Base-by-base conservation (phyloP, 257 asterid genomes). In the Handroanthus guayacan region DNA sequence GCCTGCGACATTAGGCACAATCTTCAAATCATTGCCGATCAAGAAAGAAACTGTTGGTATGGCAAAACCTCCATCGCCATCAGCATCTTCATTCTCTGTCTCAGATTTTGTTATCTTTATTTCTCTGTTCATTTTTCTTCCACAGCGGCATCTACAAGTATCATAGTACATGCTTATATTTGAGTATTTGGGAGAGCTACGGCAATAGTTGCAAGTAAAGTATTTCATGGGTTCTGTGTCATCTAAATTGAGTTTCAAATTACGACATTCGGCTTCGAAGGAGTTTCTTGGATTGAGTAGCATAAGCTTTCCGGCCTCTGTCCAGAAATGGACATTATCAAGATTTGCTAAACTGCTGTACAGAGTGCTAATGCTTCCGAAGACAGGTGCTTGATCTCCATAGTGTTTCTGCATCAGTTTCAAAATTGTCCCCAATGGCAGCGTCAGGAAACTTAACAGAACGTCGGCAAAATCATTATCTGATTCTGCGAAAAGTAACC, bases 371-470 rank as follows among this genome's bases (percentile, higher is more conserved):
- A 54, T 3, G 61, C 61, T 54, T 16, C 61, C 61, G 7, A 54
- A 3, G 0, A 4, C 3, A 3, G 61, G 61, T 14, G 31, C 61
- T 1, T n/a, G 6, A 13, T 63, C 70, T 9, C 37, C 50, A 47
- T 67, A 18, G 16, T 82, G 80, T 3, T 38, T 52, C 3, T 44
- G 0, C 10, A 74, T 6, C 2, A 62, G 4, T 2, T 10, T 5
- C 2, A 70, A 1, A n/a, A 75, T 38, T 0, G n/a, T 36, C 9
- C 79, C 86, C 37, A 82, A 25, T 8, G 83, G 86, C 16, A 78
- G 14, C 0, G 64, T 75, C 10, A 82, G 44, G 43, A 78, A 75
- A 61, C 83, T 75, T 0, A 82, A 1, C 41, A 82, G 9, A 12
- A 71, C 57, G 12, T 82, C 86, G 0, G 37, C 69, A 2, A 82